Base-by-base conservation (phyloP, 2,329 filamentous ascomycete genomes). In the Amphichorda felina region DNA sequence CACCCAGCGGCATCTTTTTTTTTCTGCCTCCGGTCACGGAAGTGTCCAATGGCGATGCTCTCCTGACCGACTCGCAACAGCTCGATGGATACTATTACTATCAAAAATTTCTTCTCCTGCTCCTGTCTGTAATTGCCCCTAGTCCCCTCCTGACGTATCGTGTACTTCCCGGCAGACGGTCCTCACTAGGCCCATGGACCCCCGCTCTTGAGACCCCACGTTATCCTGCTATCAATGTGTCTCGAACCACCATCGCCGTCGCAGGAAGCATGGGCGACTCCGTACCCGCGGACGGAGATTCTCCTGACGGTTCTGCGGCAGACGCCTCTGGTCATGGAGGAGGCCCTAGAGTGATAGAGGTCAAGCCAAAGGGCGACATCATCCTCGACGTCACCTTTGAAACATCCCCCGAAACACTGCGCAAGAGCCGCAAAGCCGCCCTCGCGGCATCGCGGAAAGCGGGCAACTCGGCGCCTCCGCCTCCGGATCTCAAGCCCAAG, bases 381-480 rank as follows among this genome's bases (percentile, higher is more conserved):
- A 51, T 86, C 22, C 66, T 87, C 11, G 67, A 77, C 41, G 68
- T 85, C 25, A 68, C 68, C 7, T 82, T 85, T 48, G 69, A 77
- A 41, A 76, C 72, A 25, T 73, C 67, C 3, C 58, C 55, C 30
- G 56, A 67, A 40, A 64, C 66, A 30, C 59, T 78, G 49, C 59
- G 59, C 36, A 55, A 58, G 18, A 60, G 56, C 40, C 61, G 57
- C 38, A 70, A 55, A 48, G 62, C 54, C 11, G 44, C 50, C 36
- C 33, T 57, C 39, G 41, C 51, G 32, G 42, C 51, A 34, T 39
- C 50, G 38, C 50, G 48, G 41, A 60, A 54, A 35, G 39, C 48
- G 13, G 45, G 47, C 15, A 37, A 41, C 16, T 10, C 30, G 16
- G 17, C 18, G 15, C 34, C 26, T 8, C 21, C 50, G 18, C 49